A percentile compares a stretch with the other conserved stretches of the same genome.
These are phyloP conservation scores for Haematococcus sp. DNA, from an alignment of 139 green algal genomes.

Conservation along the genomic window DNA sequence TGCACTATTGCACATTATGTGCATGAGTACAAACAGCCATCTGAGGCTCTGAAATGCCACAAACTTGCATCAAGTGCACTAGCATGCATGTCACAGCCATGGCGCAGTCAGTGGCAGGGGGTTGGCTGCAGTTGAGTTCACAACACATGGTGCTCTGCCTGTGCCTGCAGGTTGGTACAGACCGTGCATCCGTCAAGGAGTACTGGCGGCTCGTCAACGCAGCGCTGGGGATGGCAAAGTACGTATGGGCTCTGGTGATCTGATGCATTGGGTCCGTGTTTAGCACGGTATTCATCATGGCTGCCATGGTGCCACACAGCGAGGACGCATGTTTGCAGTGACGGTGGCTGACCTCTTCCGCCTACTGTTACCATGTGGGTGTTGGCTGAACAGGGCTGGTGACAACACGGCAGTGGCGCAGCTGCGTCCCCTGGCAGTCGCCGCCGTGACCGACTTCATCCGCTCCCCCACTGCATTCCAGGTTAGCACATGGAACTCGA, in stretches of 20 bases:
- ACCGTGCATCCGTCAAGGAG: constrained; percentile 36
- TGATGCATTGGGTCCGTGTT: no score
- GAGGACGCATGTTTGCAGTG: no score
- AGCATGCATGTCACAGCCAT: no score
- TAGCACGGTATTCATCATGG: no score
- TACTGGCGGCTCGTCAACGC: constrained; percentile 37
- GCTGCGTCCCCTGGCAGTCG: constrained; percentile 27
- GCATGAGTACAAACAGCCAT: neutral
- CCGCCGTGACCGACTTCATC: constrained; percentile 15
- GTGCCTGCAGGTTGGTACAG: constrained; percentile 33
- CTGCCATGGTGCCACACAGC: no score
- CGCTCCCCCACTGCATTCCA: neutral
- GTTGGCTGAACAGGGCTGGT: neutral
- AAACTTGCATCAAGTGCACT: no score
- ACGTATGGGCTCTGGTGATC: no score
- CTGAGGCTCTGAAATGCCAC: neutral
- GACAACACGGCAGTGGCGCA: constrained; percentile 27
- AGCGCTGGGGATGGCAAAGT: constrained; percentile 30
- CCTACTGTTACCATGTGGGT: constrained; percentile 5
- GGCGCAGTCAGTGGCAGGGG: no score
- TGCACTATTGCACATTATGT: constrained; percentile 21
- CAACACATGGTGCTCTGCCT: neutral
- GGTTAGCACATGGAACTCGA: no score
- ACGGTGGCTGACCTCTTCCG: no score
- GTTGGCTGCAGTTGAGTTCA: neutral